Base-by-base conservation (phyloP, 2,329 filamentous ascomycete genomes). In the Albophoma yamanashiensis region DNA sequence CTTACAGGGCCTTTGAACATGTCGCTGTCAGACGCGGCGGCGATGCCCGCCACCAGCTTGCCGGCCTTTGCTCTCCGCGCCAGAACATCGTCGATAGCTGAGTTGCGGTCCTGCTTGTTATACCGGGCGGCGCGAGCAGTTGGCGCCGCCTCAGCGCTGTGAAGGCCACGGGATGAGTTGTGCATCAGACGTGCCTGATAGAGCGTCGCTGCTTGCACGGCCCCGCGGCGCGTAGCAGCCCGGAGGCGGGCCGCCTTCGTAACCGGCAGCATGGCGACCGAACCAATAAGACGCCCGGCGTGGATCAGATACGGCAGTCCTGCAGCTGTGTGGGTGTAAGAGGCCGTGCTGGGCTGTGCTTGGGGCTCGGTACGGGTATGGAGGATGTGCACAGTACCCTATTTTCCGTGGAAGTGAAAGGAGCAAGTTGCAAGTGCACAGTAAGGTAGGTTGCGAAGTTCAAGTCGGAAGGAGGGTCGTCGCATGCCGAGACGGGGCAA, bases 1-100 rank as follows among this genome's bases (percentile, higher is more conserved):
- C 82, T 67, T 73, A 89, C 86, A 59, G 84, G 80, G 58, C 85
- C 85, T 75, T 94, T 94, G 75, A 95, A 97, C 78, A 89, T 86
- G 67, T 92, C 88, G 72, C 89, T 90, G 73, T 88, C 87, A 2
- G 89, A 87, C 57, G 83, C 81, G 12, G 91, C 89, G 39, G 92
- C 93, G 55, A 91, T 83, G 43, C 89, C 89, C 22, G 87, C 89
- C 63, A 89, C 79, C 45, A 94, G 78, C 67, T 84, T 86, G 3
- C 88, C 88, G n/a, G 84, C 82, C 68, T 88, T 89, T 62, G 81
- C 82, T 56, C 93, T 83, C 58, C 73, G 67, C 6, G 68, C 69
- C 36, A 69, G 63, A 25, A 75, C 67, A 4, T 68, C 69, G 7
- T 69, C 65, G 31, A 74, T 67, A 17, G 67, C 64, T 2, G 70